Percentiles rank a stretch among this genome's conserved stretches.
Evolutionary conservation across 305 asterid species (phyloP).

Genomic region (Fraxinus greggii): DNA sequence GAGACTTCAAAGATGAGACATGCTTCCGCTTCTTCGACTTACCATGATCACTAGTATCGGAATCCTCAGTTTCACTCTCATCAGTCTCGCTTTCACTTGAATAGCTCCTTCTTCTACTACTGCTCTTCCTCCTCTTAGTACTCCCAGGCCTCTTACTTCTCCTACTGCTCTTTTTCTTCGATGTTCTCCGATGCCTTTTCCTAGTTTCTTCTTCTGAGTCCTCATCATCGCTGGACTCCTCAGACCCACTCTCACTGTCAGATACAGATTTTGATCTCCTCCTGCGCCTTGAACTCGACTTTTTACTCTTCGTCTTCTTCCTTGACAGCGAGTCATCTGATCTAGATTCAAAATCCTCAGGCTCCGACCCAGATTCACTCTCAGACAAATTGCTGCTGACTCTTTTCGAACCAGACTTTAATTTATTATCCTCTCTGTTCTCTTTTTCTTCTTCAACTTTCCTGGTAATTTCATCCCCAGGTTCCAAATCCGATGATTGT

Average conservation of each 20-base stretch:
- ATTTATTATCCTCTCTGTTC: constrained; percentile 23
- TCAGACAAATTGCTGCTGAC: not conserved
- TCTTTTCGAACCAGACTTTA: constrained; percentile 26
- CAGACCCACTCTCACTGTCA: constrained; percentile 49
- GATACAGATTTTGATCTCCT: constrained; percentile 36
- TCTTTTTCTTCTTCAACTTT: constrained; percentile 36
- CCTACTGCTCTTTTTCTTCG: constrained; percentile 30
- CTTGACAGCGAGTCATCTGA: constrained; percentile 41
- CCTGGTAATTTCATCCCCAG: constrained; percentile 38
- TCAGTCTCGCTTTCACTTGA: constrained; percentile 49
- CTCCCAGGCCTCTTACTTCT: constrained; percentile 42
- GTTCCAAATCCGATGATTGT: constrained; percentile 46
- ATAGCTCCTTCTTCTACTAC: constrained; percentile 39
- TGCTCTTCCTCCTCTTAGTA: constrained; percentile 41
- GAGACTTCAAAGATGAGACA: constrained; percentile 40
- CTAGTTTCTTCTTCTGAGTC: constrained; percentile 49
- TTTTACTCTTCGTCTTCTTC: constrained; percentile 23
- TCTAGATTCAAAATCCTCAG: constrained; percentile 43
- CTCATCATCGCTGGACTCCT: constrained; percentile 47
- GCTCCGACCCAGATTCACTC: constrained; percentile 39
- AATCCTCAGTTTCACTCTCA: constrained; percentile 50
- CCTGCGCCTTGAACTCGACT: constrained; percentile 43
- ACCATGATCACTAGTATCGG: constrained; percentile 41
- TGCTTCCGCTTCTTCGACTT: constrained; percentile 41
- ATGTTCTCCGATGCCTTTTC: constrained; percentile 36